Percentiles rank a stretch among this genome's conserved stretches.
These are phyloP conservation scores for Geotrichum citri-aurantii DNA, from an alignment of 1,139 yeast species.

Conservation along the genomic window DNA sequence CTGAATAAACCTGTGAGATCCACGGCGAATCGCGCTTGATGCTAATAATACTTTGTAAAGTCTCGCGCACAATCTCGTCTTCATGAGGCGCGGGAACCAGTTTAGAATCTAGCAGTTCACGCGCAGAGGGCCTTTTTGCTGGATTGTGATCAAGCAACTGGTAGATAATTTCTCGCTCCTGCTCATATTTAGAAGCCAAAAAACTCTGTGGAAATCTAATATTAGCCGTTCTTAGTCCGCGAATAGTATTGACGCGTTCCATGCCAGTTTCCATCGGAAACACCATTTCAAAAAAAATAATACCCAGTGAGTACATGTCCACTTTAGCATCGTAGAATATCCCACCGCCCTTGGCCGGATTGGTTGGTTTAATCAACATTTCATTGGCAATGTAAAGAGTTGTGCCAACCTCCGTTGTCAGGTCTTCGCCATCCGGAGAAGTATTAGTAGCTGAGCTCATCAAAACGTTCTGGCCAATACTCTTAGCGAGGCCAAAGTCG, in stretches of 20 bases:
- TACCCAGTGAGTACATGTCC: conserved; percentile 91
- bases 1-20: conserved; percentile 87
- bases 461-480: conserved; percentile 48
- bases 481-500: conserved; percentile 91
- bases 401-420: conserved; percentile 91
- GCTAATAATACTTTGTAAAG: conserved; percentile 74
- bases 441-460: conserved; percentile 28
- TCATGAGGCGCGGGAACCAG: conserved; percentile 82
- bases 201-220: conserved; percentile 67
- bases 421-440: conserved; percentile 50
- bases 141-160: conserved; percentile 75
- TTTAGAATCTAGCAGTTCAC: conserved; percentile 68
- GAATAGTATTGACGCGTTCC: conserved; percentile 77
- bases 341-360: conserved; percentile 13
- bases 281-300: conserved; percentile 93
- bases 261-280: conserved; percentile 77
- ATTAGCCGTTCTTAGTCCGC: conserved; percentile 51
- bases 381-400: conserved; percentile 89
- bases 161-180: conserved; percentile 61
- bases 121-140: conserved; percentile 69
- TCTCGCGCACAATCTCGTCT: conserved; percentile 84
- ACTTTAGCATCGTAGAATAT: conserved; percentile 74
- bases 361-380: conserved; percentile 44
- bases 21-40: conserved; percentile 75
- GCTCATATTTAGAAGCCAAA: conserved; percentile 43